phyloP scores from a whole-genome alignment of 1,284 basidiomycete genomes.

The Cryptococcus maquisensis region DNA sequence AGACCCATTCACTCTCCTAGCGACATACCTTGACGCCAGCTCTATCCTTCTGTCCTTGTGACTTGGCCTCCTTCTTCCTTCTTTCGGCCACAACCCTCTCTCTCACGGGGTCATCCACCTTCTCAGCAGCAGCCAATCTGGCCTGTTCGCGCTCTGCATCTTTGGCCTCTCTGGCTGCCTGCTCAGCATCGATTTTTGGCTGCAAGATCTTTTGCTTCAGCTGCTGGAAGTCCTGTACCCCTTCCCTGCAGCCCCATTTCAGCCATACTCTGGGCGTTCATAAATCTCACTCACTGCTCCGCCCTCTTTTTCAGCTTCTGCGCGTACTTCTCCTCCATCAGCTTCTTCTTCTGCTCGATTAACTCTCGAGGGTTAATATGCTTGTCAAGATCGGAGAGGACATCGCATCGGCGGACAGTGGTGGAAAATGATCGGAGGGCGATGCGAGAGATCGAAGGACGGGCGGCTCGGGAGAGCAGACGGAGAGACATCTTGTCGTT shows the following conservation, averaged over 20 bases:
- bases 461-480: no score
- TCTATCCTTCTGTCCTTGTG: slow-evolving; percentile 39
- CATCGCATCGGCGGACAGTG: slow-evolving; percentile 13
- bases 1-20: background rate
- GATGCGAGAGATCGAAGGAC: background rate
- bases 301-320: slow-evolving; percentile 45
- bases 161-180: slow-evolving; percentile 11
- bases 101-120: background rate
- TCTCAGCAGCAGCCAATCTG: slow-evolving; percentile 8
- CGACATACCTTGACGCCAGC: slow-evolving; percentile 45
- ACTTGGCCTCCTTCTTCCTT: slow-evolving; percentile 12
- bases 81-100: slow-evolving; percentile 2
- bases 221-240: slow-evolving; percentile 41
- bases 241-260: slow-evolving; percentile 28
- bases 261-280: background rate
- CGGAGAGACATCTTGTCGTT: no score
- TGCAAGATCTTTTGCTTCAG: slow-evolving; percentile 43
- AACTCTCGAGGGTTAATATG: slow-evolving; percentile 41
- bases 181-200: slow-evolving; percentile 29
- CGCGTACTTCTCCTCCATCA: slow-evolving; percentile 47
- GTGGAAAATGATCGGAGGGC: slow-evolving; percentile 4
- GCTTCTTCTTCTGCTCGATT: slow-evolving; percentile 42
- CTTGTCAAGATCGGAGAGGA: slow-evolving; percentile 34
- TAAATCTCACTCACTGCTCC: slow-evolving; percentile 37
- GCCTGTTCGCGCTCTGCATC: slow-evolving; percentile 8